Evolutionary conservation across 2,329 filamentous ascomycete species (phyloP).

Genomic region (Sarocladium strictum): DNA sequence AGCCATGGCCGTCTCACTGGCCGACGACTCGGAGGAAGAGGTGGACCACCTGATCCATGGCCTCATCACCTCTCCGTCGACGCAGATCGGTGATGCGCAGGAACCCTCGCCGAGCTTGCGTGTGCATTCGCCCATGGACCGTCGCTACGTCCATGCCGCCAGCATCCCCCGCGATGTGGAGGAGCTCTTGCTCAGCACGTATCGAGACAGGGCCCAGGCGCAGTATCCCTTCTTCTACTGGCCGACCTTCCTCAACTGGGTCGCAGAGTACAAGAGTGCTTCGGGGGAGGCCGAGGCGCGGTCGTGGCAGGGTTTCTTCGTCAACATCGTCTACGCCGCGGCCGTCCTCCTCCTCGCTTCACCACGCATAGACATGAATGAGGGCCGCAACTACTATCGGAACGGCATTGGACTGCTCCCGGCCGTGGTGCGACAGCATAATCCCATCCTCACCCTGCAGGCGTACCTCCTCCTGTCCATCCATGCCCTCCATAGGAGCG

Average conservation of each 20-base stretch:
- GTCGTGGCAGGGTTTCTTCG: conserved; percentile 21
- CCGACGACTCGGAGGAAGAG: conserved; percentile 11
- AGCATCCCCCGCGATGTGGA: conserved; percentile 13
- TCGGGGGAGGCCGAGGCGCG: conserved; percentile 2
- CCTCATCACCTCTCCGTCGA: conserved; percentile 10
- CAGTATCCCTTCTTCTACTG: conserved; percentile 21
- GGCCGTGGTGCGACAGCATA: conserved; percentile 15
- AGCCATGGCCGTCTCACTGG: conserved; percentile 6
- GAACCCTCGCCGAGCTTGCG: neutral
- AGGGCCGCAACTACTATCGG: conserved; percentile 15
- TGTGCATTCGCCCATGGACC: neutral
- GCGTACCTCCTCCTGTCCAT: conserved; percentile 19
- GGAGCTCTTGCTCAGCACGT: conserved; percentile 17
- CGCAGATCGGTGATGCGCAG: conserved; percentile 4
- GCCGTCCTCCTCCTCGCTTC: conserved; percentile 14
- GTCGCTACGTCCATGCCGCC: neutral
- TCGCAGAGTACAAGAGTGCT: conserved; percentile 14
- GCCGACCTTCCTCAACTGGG: conserved; percentile 14
- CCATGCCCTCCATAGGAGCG: conserved; percentile 21
- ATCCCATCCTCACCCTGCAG: conserved; percentile 15
- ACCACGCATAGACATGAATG: neutral
- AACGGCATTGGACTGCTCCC: conserved; percentile 15
- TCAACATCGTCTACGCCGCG: conserved; percentile 20
- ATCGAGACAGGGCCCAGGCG: conserved; percentile 20
- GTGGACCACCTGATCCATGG: conserved; percentile 11